A percentile compares a stretch with the other conserved stretches of the same genome.
Conservation (phyloP, 2,329 filamentous ascomycete genomes). For the Colletotrichum sp. region DNA sequence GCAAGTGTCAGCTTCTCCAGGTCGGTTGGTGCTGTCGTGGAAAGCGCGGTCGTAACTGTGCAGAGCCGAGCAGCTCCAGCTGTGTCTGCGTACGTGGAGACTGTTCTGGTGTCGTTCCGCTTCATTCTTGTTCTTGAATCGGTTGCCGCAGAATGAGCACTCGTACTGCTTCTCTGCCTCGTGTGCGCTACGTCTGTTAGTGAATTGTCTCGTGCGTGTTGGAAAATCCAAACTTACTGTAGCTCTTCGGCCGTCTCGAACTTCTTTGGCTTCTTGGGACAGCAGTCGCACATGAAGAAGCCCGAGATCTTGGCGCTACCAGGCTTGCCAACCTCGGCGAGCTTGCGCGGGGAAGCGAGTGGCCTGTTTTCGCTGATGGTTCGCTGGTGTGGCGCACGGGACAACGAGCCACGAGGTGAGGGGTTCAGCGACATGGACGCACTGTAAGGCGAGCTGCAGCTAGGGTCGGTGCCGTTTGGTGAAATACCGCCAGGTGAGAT, state of each 20-base stretch:
- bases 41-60: slow-evolving; percentile 81
- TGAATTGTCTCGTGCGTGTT: background rate
- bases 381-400: slow-evolving; percentile 49
- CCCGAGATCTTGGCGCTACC: slow-evolving; percentile 55
- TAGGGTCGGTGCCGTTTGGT: slow-evolving; percentile 45
- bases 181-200: slow-evolving; percentile 67
- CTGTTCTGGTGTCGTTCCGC: slow-evolving; percentile 96
- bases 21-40: slow-evolving; percentile 75
- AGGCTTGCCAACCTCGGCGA: slow-evolving; percentile 55
- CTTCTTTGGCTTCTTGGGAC: slow-evolving; percentile 95
- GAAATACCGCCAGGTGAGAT: slow-evolving; percentile 56
- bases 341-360: slow-evolving; percentile 55
- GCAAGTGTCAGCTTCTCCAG: slow-evolving; percentile 78
- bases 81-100: slow-evolving; percentile 88
- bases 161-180: slow-evolving; percentile 97
- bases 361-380: slow-evolving; percentile 46
- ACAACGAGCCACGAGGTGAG: slow-evolving; percentile 54
- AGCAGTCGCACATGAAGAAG: slow-evolving; percentile 84
- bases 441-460: slow-evolving; percentile 54
- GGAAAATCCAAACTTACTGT: slow-evolving; percentile 62
- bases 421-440: slow-evolving; percentile 53
- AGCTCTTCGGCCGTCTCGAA: slow-evolving; percentile 87
- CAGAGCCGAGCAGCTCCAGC: slow-evolving; percentile 95
- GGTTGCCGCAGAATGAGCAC: slow-evolving; percentile 89
- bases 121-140: slow-evolving; percentile 99